phyloP scores from a whole-genome alignment of 2,329 filamentous ascomycete species.

The Verticillium longisporum region DNA sequence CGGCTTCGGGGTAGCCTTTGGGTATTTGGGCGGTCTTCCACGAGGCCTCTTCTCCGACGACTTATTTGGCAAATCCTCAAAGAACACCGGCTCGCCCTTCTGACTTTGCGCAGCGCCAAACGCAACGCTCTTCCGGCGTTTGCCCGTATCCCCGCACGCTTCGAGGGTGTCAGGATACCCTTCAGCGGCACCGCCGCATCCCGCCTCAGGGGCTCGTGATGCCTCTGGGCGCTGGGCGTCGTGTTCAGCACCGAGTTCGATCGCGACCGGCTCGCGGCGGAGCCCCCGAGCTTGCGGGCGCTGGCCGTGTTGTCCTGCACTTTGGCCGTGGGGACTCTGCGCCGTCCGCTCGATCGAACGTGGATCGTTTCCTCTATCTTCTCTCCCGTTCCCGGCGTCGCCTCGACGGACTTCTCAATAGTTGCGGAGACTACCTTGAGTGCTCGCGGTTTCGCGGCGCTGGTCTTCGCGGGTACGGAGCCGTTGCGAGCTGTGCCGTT shows the following conservation, averaged over 20 bases:
- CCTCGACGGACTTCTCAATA: not conserved
- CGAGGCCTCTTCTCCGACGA: conserved; percentile 18
- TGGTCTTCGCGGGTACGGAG: not conserved
- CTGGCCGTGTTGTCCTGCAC: conserved; percentile 4
- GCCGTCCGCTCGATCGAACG: conserved; percentile 8
- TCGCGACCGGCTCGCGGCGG: conserved; percentile 3
- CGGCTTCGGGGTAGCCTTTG: conserved; percentile 7
- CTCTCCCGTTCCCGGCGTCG: not conserved
- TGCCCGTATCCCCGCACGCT: conserved; percentile 25
- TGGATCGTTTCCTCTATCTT: conserved; percentile 5
- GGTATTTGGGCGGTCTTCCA: conserved; percentile 6
- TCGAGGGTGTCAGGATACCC: conserved; percentile 50
- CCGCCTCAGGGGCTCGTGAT: not conserved
- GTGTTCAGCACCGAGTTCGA: conserved; percentile 7
- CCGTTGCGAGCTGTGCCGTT: not conserved
- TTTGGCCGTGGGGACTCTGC: conserved; percentile 8
- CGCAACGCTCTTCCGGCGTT: conserved; percentile 46
- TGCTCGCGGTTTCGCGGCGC: not conserved
- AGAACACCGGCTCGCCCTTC: conserved; percentile 34
- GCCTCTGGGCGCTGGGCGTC: conserved; percentile 6
- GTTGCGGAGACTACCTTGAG: not conserved
- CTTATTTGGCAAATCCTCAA: conserved; percentile 43
- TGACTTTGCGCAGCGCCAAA: conserved; percentile 31
- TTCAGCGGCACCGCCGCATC: conserved; percentile 28
- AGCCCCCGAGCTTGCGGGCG: not conserved